A percentile compares a stretch with the other conserved stretches of the same genome.
Evolutionary conservation across 2,329 filamentous ascomycete species (phyloP).

Genomic region (Penicillium concentricum): DNA sequence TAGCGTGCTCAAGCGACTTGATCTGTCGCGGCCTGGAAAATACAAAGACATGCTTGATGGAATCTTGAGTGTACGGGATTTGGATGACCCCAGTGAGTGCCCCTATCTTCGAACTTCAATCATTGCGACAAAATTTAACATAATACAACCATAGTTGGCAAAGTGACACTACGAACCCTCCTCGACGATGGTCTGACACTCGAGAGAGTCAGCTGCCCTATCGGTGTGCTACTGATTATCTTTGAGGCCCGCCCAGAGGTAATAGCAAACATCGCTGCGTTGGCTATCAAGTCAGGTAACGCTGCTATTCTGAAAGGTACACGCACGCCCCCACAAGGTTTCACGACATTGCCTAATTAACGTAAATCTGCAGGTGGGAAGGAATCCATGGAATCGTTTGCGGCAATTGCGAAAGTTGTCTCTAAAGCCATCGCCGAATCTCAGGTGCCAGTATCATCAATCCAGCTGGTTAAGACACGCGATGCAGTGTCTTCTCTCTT

Average conservation of each 20-base stretch:
- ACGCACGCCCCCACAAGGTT: not conserved
- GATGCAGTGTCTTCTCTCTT: slow-evolving; percentile 89
- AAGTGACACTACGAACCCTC: slow-evolving; percentile 76
- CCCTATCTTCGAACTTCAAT: not conserved
- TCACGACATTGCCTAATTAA: slow-evolving; percentile 8
- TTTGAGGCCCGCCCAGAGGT: slow-evolving; percentile 98
- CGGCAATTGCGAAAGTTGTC: slow-evolving; percentile 83
- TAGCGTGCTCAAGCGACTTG: slow-evolving; percentile 82
- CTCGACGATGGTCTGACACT: slow-evolving; percentile 83
- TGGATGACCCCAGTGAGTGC: slow-evolving; percentile 78
- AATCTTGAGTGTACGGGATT: slow-evolving; percentile 78
- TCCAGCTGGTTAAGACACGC: slow-evolving; percentile 91
- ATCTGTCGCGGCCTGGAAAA: slow-evolving; percentile 82
- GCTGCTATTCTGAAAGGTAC: slow-evolving; percentile 88
- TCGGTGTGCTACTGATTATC: slow-evolving; percentile 96
- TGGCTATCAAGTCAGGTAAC: slow-evolving; percentile 96
- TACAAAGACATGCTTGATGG: slow-evolving; percentile 98
- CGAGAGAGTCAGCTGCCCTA: slow-evolving; percentile 87
- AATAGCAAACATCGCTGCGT: slow-evolving; percentile 93
- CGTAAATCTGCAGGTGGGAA: slow-evolving; percentile 67
- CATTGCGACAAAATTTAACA: slow-evolving; percentile 11
- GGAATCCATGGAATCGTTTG: slow-evolving; percentile 92
- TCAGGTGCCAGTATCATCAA: slow-evolving; percentile 76
- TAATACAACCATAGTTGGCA: slow-evolving; percentile 63
- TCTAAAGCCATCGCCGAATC: slow-evolving; percentile 71